Evolutionary conservation across 1,284 basidiomycete species (phyloP).

Genomic region (Boletus sp.): DNA sequence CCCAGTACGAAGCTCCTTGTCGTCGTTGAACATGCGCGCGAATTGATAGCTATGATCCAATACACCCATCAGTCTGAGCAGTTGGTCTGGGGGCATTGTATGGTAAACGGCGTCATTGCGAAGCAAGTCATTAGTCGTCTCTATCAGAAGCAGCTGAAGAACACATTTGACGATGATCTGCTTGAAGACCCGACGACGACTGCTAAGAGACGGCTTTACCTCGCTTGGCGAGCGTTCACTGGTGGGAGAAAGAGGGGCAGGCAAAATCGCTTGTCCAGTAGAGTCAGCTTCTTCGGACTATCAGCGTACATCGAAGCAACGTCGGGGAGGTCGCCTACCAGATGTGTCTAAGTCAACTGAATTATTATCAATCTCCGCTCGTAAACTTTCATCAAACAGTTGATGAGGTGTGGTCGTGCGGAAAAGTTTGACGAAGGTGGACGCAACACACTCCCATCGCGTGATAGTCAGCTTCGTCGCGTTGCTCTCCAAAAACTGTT

Average conservation of each 20-base stretch:
- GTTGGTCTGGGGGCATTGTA: conserved; percentile 90
- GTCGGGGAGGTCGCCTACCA: conserved; percentile 35
- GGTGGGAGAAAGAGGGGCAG: conserved; percentile 71
- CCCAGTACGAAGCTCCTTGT: conserved; percentile 94
- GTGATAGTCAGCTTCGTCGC: conserved; percentile 81
- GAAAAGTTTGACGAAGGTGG: conserved; percentile 94
- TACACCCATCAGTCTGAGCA: conserved; percentile 90
- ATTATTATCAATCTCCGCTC: conserved; percentile 71
- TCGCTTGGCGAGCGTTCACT: conserved; percentile 49
- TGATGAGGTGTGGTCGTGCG: conserved; percentile 97
- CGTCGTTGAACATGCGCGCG: conserved; percentile 95
- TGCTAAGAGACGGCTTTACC: conserved; percentile 52
- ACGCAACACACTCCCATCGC: conserved; percentile 91
- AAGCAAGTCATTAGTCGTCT: conserved; percentile 94
- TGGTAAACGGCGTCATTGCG: conserved; percentile 90
- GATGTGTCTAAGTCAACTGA: conserved; percentile 52
- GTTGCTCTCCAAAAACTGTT: conserved; percentile 93
- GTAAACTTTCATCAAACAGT: conserved; percentile 87
- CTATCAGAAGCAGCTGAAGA: conserved; percentile 92
- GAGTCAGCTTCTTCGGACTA: conserved; percentile 37
- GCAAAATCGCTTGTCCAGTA: conserved; percentile 69
- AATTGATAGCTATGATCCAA: conserved; percentile 98
- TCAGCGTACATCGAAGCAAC: conserved; percentile 5
- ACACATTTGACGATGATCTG: conserved; percentile 99
- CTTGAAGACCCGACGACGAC: conserved; percentile 90